Evolutionary conservation across 73 alveolate genomes (phyloP), one percentile per base, ranked within the genome.

Genomic region (Paramecium sexaurelia): DNA sequence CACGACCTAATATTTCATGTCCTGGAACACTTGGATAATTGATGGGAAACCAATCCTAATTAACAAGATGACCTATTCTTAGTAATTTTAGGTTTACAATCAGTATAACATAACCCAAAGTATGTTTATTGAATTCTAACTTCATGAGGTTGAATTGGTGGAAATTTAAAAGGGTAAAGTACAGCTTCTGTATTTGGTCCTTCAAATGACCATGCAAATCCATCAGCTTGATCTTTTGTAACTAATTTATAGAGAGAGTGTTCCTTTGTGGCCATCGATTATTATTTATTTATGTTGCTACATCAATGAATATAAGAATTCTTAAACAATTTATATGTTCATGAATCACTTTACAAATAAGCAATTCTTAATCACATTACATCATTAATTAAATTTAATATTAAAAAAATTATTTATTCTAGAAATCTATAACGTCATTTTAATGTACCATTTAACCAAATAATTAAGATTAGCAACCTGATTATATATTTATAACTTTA

Each of bases 21-120:
- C 95, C 95, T 32, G 94, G 82, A 55, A 91, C 95, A 37, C 85
- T 33, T 27, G 95, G 95, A 84, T 51, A 91, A 36, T 85, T 78
- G 73, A 78, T 45, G 3, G 68, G 68, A 61, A 78, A 78, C 90
- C 90, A 78, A 78, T 78, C 90, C 10, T 78, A 43, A 78, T 78
- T 78, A 17, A 78, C 90, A 22, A 78, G 73, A 78, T 78, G 90
- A 19, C 90, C 90, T 78, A 9, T 51, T 51, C 13, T n/a, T n/a
- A 41, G n/a, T 37, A 19, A 11, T 29, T 40, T 40, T 5, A 10
- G 3, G 4, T 29, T 37, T 78, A 78, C 90, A 78, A 78, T 78
- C 90, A 22, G 90, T 41, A 55, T 78, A 78, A 39, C 90, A 78
- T 6, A 78, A 17, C 3, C 90, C 90, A 20, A 78, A 78, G 10